Percentiles rank a stretch among this genome's conserved stretches.
Conservation (phyloP, 768 basidiomycete species). For the Lentinula guzmanii region DNA sequence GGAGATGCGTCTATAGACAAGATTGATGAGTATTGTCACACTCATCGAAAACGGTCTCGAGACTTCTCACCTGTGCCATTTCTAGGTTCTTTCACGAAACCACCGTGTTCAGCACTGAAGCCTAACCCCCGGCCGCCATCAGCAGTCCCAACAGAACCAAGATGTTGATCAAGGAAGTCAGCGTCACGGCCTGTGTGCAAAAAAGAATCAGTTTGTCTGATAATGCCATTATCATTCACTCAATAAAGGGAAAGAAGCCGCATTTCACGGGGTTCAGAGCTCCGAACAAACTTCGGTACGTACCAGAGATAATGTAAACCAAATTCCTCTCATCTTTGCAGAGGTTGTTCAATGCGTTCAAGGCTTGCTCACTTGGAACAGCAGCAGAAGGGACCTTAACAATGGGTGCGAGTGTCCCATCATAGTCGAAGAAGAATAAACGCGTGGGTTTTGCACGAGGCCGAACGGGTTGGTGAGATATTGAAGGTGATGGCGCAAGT, state of each 20-base stretch:
- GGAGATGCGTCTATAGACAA: background rate
- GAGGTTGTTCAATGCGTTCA: constrained; percentile 68
- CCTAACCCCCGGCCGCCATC: constrained; percentile 49
- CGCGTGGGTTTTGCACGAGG: constrained; percentile 41
- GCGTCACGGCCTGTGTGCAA: constrained; percentile 63
- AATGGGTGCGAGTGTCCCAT: constrained; percentile 95
- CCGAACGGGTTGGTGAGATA: background rate
- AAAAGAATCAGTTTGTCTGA: background rate
- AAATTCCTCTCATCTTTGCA: constrained; percentile 80
- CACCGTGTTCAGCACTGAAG: constrained; percentile 94
- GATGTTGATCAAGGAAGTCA: constrained; percentile 85
- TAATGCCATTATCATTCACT: background rate
- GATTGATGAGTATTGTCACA: background rate
- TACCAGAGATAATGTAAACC: constrained; percentile 91
- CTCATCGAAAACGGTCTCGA: background rate
- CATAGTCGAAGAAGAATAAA: constrained; percentile 93
- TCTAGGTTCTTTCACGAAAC: constrained; percentile 78
- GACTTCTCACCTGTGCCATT: constrained; percentile 12
- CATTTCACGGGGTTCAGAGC: background rate
- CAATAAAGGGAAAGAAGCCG: too few species aligned
- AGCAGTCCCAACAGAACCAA: constrained; percentile 60
- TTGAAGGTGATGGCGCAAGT: background rate
- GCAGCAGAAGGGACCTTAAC: constrained; percentile 92
- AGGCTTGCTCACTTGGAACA: constrained; percentile 66
- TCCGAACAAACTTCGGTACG: background rate